Conservation (phyloP, 1,284 basidiomycete species). For the Athelia sp. region DNA sequence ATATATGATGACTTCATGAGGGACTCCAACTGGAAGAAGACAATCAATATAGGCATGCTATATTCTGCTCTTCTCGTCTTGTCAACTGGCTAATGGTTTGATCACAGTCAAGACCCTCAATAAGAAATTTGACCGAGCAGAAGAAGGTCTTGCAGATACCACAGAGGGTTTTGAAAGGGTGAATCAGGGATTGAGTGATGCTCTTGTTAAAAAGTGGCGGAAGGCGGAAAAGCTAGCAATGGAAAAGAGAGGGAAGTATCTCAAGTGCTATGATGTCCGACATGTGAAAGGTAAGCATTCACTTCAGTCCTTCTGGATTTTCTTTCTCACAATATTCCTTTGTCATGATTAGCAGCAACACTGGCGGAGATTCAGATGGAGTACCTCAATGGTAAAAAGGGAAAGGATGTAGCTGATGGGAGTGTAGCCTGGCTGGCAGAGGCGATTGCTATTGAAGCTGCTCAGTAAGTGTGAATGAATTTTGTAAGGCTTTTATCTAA, state of each 20-base stretch:
- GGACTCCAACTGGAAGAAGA: constrained; percentile 1
- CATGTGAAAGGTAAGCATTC: neutral
- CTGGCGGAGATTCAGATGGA: no score
- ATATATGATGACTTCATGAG: neutral
- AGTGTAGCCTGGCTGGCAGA: no score
- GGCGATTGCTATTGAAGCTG: no score
- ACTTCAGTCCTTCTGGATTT: no score
- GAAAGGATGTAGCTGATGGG: no score
- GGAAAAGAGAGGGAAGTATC: neutral
- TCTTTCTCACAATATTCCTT: no score
- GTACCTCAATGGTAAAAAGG: no score
- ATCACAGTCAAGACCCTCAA: neutral
- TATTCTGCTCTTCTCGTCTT: neutral
- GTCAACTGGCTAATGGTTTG: neutral
- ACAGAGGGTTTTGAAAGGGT: neutral
- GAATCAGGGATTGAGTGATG: neutral
- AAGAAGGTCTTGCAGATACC: neutral
- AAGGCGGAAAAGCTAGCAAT: neutral
- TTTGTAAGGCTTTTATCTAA: no score
- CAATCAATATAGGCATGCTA: neutral
- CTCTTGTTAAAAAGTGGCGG: neutral
- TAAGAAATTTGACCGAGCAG: neutral
- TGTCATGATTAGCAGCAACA: no score
- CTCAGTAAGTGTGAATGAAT: no score
- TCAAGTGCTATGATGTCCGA: neutral